These are phyloP conservation scores for Prorocentrum cordatum DNA, from an alignment of 169 alveolate genomes.

Conservation along the genomic window DNA sequence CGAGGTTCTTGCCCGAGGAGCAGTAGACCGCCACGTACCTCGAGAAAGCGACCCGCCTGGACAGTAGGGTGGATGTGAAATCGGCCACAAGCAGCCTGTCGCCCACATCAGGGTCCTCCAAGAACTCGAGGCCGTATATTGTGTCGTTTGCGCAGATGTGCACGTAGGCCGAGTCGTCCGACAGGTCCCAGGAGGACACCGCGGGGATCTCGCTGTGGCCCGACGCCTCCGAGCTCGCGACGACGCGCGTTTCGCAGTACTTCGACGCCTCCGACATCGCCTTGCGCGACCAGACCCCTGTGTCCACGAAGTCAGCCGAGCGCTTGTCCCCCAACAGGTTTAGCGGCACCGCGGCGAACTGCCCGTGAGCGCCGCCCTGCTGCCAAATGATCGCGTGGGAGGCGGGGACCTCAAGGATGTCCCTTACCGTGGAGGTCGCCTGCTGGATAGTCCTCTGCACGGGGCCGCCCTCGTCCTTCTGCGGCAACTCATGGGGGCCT, in stretches of 20 bases:
- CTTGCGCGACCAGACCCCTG: conserved; percentile 17
- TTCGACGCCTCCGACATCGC: conserved; percentile 5
- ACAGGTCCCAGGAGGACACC: neutral
- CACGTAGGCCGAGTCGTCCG: neutral
- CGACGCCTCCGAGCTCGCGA: neutral
- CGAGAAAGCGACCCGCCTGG: neutral
- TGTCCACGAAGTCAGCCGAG: conserved; percentile 10
- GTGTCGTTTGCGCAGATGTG: conserved; percentile 8
- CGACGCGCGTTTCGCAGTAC: neutral
- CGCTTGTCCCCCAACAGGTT: neutral
- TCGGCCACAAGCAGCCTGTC: conserved; percentile 4
- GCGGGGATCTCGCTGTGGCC: neutral
- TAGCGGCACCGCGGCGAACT: conserved; percentile 12
- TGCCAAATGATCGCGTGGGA: conserved; percentile 6
- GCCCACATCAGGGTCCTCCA: conserved; percentile 6
- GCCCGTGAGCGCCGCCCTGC: conserved; percentile 17
- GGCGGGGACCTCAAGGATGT: neutral
- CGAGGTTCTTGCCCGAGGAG: conserved; percentile 3
- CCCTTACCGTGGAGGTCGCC: neutral
- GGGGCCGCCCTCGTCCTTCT: conserved; percentile 9
- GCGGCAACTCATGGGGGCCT: no score
- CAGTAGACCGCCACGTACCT: conserved; percentile 6
- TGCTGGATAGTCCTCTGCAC: neutral
- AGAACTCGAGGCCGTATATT: neutral
- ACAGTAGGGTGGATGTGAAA: neutral